phyloP scores from a whole-genome alignment of 208 protist genomes.

The Trypanosoma lewisi region DNA sequence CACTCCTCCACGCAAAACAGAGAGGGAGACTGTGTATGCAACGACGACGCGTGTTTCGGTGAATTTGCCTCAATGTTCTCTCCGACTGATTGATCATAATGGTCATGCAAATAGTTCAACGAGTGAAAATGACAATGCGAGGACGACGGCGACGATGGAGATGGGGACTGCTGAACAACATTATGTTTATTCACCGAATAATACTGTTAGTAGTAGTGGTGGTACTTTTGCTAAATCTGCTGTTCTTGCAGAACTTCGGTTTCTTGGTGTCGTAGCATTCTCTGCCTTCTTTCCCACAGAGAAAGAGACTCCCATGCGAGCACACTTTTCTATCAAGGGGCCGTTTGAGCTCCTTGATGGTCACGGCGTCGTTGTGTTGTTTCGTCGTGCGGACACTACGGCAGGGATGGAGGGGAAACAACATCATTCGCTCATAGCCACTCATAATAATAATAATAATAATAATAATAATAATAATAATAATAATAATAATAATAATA shows the following conservation, averaged over 20 bases:
- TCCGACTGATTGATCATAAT: slow-evolving; percentile 15
- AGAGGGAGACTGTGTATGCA: background rate
- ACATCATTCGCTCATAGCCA: too few species aligned
- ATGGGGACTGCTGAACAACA: too few species aligned
- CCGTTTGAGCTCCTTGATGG: slow-evolving; percentile 26
- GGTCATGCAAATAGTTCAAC: background rate
- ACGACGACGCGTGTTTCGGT: background rate
- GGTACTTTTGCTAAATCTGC: background rate
- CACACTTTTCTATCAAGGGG: slow-evolving; percentile 9
- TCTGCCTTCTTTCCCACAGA: background rate
- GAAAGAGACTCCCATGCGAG: background rate
- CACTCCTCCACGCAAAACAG: background rate
- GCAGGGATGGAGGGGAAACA: background rate
- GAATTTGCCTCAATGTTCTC: slow-evolving; percentile 10
- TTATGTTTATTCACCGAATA: too few species aligned
- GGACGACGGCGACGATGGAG: background rate
- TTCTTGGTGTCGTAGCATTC: slow-evolving; percentile 11
- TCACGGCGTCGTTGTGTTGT: slow-evolving; percentile 16
- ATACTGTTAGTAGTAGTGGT: too few species aligned
- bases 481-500: background rate
- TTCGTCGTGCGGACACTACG: background rate
- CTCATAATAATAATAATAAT: background rate
- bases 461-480: background rate
- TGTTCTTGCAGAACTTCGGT: slow-evolving; percentile 9
- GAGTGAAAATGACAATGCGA: background rate